Evolutionary conservation across 306 rosid genomes (phyloP), one percentile per base, ranked within the genome.

Genomic region (Gynostemma pentaphyllum): DNA sequence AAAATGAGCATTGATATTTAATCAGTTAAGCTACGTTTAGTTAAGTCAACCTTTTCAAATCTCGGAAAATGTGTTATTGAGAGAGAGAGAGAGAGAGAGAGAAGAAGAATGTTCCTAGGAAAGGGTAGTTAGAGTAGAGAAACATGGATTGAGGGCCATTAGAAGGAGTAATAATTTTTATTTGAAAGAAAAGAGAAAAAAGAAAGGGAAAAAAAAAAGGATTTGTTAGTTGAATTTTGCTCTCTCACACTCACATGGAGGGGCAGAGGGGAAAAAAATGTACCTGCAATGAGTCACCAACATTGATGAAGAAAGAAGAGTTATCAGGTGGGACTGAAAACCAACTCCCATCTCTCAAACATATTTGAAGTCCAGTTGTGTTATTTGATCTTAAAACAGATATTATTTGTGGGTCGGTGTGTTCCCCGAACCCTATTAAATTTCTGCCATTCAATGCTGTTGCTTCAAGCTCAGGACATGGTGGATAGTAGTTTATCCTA

Each of bases 361-460:
- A 76, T 29, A 91, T 91, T 74, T 91, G 95, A 9, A 91, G 83
- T 5, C 97, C 89, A 0, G 89, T 74, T 1, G 91, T 78, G 79
- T 80, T 77, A 75, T 87, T 91, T 0, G 97, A 91, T 78, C 90
- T 77, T 4, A 91, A 67, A 11, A 80, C 85, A 74, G 97, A 91
- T 34, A 91, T 80, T n/a, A 91, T 78, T 51, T 91, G 97, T 59
- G 97, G 97, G 81, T 91, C 97, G 26, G 97, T 91, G 74, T 91
- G 97, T 61, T 91, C 97, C 64, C 96, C 97, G 70, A 91, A 91
- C 23, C 96, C 97, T 50, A 91, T 49, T 78, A 91, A 57, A 42
- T 75, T 87, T 21, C 68, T 16, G 39, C 79, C 88, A 64, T 72
- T 76, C 83, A 85, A 67, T 41, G 86, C n/a, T n/a, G n/a, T n/a